These are phyloP conservation scores for Trametes pubescens DNA, from an alignment of 1,284 basidiomycete genomes.

Conservation along the genomic window DNA sequence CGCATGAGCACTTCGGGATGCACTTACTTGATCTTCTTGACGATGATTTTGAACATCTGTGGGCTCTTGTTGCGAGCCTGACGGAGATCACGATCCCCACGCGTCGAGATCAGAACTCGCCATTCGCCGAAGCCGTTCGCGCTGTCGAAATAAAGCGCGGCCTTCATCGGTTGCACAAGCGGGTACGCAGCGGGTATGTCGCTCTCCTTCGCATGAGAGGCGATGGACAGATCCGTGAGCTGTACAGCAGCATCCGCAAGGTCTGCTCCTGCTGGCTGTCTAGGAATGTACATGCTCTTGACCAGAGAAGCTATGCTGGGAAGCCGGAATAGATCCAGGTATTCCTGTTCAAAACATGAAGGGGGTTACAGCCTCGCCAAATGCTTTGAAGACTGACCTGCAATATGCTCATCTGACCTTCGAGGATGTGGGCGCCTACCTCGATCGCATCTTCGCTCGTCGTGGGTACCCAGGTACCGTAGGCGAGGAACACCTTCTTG, in stretches of 20 bases:
- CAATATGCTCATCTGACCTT: conserved; percentile 40
- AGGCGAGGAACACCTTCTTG: conserved; percentile 36
- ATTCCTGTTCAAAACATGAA: conserved; percentile 25
- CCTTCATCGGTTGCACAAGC: conserved; percentile 50
- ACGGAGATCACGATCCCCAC: conserved; percentile 50
- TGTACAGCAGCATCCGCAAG: background rate
- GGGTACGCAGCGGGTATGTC: conserved; percentile 47
- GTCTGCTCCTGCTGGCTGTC: background rate
- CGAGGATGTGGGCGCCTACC: conserved; percentile 34
- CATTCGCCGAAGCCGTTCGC: conserved; percentile 58
- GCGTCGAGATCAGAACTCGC: conserved; percentile 52
- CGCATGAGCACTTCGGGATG: no score
- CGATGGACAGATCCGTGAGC: background rate
- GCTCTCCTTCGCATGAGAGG: background rate
- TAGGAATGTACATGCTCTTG: conserved; percentile 31
- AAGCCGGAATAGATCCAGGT: conserved; percentile 36
- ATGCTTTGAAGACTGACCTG: conserved; percentile 34
- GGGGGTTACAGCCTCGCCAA: background rate
- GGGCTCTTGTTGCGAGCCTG: conserved; percentile 46
- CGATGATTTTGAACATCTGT: conserved; percentile 50
- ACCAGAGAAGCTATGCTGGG: conserved; percentile 25
- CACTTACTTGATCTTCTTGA: conserved; percentile 60
- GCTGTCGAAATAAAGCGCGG: conserved; percentile 52
- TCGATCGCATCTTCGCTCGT: conserved; percentile 35
- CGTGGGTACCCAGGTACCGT: conserved; percentile 39